Conservation (phyloP, 176 grass and related monocot species). For the Triticum dicoccoides region DNA sequence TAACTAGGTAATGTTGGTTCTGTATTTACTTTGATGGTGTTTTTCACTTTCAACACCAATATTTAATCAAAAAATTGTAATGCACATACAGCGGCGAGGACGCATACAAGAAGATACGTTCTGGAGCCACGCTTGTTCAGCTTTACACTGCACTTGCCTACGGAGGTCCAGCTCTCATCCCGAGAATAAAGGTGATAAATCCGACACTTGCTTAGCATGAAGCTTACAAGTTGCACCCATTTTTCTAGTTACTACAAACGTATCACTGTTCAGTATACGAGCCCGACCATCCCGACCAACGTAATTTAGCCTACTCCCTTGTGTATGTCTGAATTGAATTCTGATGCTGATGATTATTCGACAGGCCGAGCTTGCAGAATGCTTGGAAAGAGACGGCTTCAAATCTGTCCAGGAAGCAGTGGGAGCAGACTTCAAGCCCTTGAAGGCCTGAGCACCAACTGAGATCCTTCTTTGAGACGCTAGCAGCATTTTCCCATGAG, state of each 20-base stretch:
- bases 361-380: slow-evolving; percentile 85
- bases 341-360: slow-evolving; percentile 18
- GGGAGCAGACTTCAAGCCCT: slow-evolving; percentile 60
- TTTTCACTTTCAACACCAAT: not conserved
- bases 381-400: slow-evolving; percentile 92
- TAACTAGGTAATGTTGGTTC: slow-evolving; percentile 67
- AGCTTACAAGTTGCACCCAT: not conserved
- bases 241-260: too few relatives aligned
- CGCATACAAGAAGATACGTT: slow-evolving; percentile 95
- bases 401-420: slow-evolving; percentile 87
- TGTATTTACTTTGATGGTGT: not conserved
- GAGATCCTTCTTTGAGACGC: not conserved
- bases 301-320: not conserved
- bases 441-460: slow-evolving; percentile 30
- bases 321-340: not conserved
- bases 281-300: not conserved
- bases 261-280: not conserved
- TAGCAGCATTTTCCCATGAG: slow-evolving; percentile 15
- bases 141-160: slow-evolving; percentile 90
- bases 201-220: not conserved
- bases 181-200: slow-evolving; percentile 77
- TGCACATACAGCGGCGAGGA: slow-evolving; percentile 68
- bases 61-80: not conserved
- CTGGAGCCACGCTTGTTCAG: slow-evolving; percentile 91
- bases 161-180: slow-evolving; percentile 85